Conservation (phyloP, 306 rosid species). For the Sechiopsis laciniata region DNA sequence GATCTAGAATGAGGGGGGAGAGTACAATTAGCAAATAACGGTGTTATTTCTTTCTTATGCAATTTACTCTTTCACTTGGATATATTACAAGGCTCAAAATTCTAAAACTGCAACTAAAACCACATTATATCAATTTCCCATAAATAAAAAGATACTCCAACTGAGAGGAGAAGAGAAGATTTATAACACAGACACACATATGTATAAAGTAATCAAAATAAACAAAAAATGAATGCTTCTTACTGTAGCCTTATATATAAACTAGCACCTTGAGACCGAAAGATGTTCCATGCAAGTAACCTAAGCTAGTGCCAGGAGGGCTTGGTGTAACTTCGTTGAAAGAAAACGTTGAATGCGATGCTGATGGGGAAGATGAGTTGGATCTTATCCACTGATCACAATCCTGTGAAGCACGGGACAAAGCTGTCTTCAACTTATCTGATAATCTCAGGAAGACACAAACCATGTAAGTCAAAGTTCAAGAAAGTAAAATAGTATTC, state of each 20-base stretch:
- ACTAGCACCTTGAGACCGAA: conserved; percentile 74
- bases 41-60: neutral
- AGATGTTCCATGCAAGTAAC: conserved; percentile 46
- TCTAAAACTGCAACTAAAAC: conserved; percentile 1
- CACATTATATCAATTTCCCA: neutral
- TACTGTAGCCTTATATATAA: conserved; percentile 3
- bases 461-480: conserved; percentile 29
- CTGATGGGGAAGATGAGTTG: conserved; percentile 48
- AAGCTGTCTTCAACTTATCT: conserved; percentile 85
- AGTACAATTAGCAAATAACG: neutral
- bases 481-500: conserved; percentile 3
- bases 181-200: neutral
- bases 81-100: neutral
- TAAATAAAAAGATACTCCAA: neutral
- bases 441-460: conserved; percentile 35
- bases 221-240: neutral
- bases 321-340: conserved; percentile 59
- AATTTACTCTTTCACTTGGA: too few relatives aligned
- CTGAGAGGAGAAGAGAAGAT: neutral
- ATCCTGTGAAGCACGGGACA: conserved; percentile 73
- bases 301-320: conserved; percentile 49
- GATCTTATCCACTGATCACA: conserved; percentile 79
- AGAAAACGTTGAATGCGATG: conserved; percentile 46
- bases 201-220: too few relatives aligned
- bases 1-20: neutral